These are phyloP conservation scores for Sporodiniella umbellata DNA, from an alignment of 371 early-diverging fungal species.

Conservation along the genomic window DNA sequence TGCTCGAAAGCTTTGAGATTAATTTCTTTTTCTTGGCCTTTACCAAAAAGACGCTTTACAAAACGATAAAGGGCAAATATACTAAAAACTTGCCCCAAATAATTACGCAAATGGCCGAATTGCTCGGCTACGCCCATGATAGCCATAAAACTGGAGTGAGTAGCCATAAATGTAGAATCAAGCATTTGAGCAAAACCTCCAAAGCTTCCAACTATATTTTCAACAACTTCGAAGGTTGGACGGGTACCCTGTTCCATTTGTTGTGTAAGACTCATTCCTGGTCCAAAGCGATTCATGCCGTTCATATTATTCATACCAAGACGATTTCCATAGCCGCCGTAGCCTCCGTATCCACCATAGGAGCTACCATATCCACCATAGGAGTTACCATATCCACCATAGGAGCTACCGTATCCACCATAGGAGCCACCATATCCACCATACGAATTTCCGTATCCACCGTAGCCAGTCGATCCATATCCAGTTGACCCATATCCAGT, in stretches of 20 bases:
- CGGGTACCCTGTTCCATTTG: conserved; percentile 84
- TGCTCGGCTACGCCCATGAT: conserved; percentile 97
- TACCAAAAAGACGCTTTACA: conserved; percentile 57
- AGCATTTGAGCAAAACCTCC: conserved; percentile 97
- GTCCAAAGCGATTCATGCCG: conserved; percentile 40
- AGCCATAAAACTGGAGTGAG: conserved; percentile 96
- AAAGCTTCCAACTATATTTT: conserved; percentile 91
- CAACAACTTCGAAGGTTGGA: conserved; percentile 86
- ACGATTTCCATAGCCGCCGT: conserved; percentile 30
- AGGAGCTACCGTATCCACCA: conserved; percentile 26
- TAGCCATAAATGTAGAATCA: conserved; percentile 94
- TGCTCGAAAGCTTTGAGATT: conserved; percentile 69
- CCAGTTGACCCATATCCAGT: conserved; percentile 38
- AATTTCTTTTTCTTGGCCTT: too few relatives aligned
- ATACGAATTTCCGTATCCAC: conserved; percentile 24
- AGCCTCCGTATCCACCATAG: too few relatives aligned
- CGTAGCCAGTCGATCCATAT: conserved; percentile 25
- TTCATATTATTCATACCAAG: too few relatives aligned
- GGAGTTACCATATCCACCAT: conserved; percentile 13
- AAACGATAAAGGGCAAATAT: conserved; percentile 70
- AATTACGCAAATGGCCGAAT: conserved; percentile 79
- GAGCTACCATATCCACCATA: conserved; percentile 34
- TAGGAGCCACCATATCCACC: conserved; percentile 23
- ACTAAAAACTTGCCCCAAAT: conserved; percentile 79
- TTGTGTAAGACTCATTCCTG: conserved; percentile 63